A percentile compares a stretch with the other conserved stretches of the same genome.
These are phyloP conservation scores for Acacia confusa DNA, from an alignment of 306 rosid genomes.

Conservation along the genomic window DNA sequence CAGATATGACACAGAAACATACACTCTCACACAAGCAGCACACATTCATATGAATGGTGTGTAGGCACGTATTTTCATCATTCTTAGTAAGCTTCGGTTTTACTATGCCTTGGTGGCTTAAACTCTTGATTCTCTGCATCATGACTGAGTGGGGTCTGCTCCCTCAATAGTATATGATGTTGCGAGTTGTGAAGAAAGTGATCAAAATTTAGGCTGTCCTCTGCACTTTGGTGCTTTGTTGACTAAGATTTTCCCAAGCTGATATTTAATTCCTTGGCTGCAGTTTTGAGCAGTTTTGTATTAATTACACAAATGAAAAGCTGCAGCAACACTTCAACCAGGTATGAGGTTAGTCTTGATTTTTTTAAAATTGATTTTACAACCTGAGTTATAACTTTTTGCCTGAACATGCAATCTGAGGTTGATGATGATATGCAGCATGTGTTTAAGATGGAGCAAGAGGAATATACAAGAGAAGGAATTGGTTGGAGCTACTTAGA, in stretches of 20 bases:
- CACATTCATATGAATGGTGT: slow-evolving; percentile 25
- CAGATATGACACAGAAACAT: slow-evolving; percentile 2
- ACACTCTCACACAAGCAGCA: slow-evolving; percentile 21
- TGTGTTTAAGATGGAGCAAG: slow-evolving; percentile 96
- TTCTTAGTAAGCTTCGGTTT: slow-evolving; percentile 12
- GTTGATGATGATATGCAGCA: slow-evolving; percentile 61
- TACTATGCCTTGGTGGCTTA: slow-evolving; percentile 24
- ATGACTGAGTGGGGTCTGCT: not conserved
- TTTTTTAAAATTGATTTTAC: slow-evolving; percentile 35
- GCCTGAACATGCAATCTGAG: slow-evolving; percentile 44
- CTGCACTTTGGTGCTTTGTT: slow-evolving; percentile 9
- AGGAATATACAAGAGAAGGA: slow-evolving; percentile 74
- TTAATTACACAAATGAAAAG: slow-evolving; percentile 92
- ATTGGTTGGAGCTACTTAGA: slow-evolving; percentile 93
- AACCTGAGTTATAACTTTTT: slow-evolving; percentile 40
- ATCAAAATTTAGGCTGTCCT: slow-evolving; percentile 4
- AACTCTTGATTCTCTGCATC: slow-evolving; percentile 26
- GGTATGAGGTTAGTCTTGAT: slow-evolving; percentile 90
- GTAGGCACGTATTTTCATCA: not conserved
- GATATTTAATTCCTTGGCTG: slow-evolving; percentile 35
- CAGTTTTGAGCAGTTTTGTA: slow-evolving; percentile 96
- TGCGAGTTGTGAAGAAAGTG: slow-evolving; percentile 15
- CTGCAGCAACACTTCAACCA: slow-evolving; percentile 99
- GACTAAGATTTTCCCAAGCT: slow-evolving; percentile 29
- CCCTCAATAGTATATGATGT: slow-evolving; percentile 19